Conservation (phyloP, 2,329 filamentous ascomycete species). For the Teratosphaeriaceae sp. region DNA sequence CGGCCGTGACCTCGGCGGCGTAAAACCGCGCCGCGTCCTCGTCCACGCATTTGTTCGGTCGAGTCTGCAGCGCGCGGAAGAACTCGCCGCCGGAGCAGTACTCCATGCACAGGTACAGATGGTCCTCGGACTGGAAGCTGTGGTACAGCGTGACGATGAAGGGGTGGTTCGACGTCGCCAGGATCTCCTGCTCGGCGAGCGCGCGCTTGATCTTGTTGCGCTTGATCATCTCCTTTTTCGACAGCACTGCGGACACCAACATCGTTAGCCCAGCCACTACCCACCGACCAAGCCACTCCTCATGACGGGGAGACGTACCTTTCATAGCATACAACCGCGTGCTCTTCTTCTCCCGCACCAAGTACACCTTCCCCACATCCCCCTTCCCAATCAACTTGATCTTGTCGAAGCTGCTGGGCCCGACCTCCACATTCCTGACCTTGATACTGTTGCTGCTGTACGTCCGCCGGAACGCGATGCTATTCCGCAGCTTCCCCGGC, state of each 20-base stretch:
- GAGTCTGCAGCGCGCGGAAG: constrained; percentile 91
- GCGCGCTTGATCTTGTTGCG: constrained; percentile 99
- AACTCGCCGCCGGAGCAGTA: constrained; percentile 99
- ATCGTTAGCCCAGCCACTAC: too few species aligned
- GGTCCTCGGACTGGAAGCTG: constrained; percentile 98
- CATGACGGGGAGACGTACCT: constrained; percentile 50
- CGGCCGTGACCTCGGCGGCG: constrained; percentile 93
- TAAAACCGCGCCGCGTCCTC: constrained; percentile 98
- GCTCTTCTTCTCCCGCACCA: constrained; percentile 97
- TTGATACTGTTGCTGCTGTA: constrained; percentile 99
- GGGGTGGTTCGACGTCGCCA: constrained; percentile 96
- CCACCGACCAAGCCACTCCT: too few species aligned
- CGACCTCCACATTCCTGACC: constrained; percentile 92
- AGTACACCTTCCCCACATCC: constrained; percentile 96
- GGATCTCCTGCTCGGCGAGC: constrained; percentile 92
- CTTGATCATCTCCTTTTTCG: constrained; percentile 99
- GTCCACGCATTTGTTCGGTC: constrained; percentile 93
- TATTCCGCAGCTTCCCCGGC: constrained; percentile 57
- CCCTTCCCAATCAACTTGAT: constrained; percentile 99
- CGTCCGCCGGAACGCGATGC: constrained; percentile 78
- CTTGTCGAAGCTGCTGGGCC: constrained; percentile 95
- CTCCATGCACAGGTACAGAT: constrained; percentile 99
- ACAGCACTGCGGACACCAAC: constrained; percentile 88
- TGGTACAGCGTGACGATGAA: constrained; percentile 99
- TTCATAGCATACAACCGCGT: constrained; percentile 96